Conservation (phyloP, 2,329 filamentous ascomycete genomes). For the Xylariaceae sp. region DNA sequence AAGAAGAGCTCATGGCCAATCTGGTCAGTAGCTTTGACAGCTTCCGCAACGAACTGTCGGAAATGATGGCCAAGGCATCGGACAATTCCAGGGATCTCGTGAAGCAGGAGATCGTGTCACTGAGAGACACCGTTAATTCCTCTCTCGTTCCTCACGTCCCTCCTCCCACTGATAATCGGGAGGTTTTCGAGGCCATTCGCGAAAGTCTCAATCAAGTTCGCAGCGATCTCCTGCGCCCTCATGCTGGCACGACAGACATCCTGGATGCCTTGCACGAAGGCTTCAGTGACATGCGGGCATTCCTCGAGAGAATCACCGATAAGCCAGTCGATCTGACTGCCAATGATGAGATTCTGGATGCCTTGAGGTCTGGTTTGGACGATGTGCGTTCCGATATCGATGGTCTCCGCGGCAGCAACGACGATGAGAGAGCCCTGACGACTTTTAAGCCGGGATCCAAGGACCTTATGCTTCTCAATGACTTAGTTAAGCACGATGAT, state of each 20-base stretch:
- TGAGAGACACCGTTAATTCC: slow-evolving; percentile 71
- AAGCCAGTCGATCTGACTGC: slow-evolving; percentile 78
- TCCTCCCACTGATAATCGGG: slow-evolving; percentile 45
- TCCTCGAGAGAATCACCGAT: slow-evolving; percentile 71
- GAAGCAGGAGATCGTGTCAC: slow-evolving; percentile 73
- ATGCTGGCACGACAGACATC: slow-evolving; percentile 75
- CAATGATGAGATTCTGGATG: slow-evolving; percentile 84
- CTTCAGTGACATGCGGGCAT: slow-evolving; percentile 66
- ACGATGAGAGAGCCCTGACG: slow-evolving; percentile 30
- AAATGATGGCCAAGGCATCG: slow-evolving; percentile 47
- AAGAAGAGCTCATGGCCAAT: slow-evolving; percentile 72
- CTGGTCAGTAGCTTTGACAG: slow-evolving; percentile 60
- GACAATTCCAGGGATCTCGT: slow-evolving; percentile 61
- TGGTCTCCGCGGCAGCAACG: slow-evolving; percentile 55
- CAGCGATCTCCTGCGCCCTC: slow-evolving; percentile 63
- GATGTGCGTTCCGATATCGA: slow-evolving; percentile 74
- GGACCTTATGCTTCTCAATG: slow-evolving; percentile 43
- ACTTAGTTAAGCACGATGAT: slow-evolving; percentile 60
- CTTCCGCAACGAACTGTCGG: slow-evolving; percentile 61
- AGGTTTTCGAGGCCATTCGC: slow-evolving; percentile 65
- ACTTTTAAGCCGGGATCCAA: slow-evolving; percentile 47
- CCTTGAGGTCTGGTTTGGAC: slow-evolving; percentile 75
- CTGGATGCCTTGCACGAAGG: slow-evolving; percentile 87
- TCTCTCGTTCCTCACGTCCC: slow-evolving; percentile 56
- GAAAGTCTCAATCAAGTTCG: slow-evolving; percentile 70